A percentile compares a stretch with the other conserved stretches of the same genome.
These are phyloP conservation scores for Ceratocystis harringtonii DNA, from an alignment of 2,329 filamentous ascomycete genomes.

Conservation along the genomic window DNA sequence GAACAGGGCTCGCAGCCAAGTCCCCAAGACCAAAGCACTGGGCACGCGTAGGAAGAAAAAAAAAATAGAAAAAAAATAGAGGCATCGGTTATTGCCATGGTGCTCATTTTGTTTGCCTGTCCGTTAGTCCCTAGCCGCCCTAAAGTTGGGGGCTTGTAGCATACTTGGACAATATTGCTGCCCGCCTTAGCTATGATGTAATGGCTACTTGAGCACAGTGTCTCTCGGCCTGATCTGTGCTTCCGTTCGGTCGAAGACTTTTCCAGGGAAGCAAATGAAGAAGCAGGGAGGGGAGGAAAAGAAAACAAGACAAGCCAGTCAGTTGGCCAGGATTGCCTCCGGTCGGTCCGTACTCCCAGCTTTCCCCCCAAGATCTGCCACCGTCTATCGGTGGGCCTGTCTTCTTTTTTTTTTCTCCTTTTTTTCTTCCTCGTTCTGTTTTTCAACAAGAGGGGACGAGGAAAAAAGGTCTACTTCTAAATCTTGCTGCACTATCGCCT, in stretches of 20 bases:
- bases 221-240: not conserved
- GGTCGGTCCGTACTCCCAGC: not conserved
- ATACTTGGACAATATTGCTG: too few relatives aligned
- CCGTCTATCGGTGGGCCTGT: not conserved
- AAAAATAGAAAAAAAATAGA: too few relatives aligned
- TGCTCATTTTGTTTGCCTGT: not conserved
- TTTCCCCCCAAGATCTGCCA: not conserved
- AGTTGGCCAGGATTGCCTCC: not conserved
- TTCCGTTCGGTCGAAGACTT: not conserved
- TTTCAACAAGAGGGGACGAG: not conserved
- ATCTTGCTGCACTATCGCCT: not conserved
- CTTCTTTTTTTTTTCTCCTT: not conserved
- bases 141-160: not conserved
- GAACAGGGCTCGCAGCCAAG: not conserved
- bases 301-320: not conserved
- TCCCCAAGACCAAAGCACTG: not conserved
- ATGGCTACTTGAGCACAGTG: not conserved
- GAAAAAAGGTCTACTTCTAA: not conserved
- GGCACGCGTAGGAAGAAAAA: not conserved
- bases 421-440: not conserved
- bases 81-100: not conserved
- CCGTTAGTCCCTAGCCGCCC: not conserved
- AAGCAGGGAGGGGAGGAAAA: not conserved
- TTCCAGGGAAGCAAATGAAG: not conserved
- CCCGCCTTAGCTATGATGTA: not conserved